Percentiles rank a stretch among this genome's conserved stretches.
Conservation (phyloP, 75 land plant species). For the Adiantum capillusveneris region DNA sequence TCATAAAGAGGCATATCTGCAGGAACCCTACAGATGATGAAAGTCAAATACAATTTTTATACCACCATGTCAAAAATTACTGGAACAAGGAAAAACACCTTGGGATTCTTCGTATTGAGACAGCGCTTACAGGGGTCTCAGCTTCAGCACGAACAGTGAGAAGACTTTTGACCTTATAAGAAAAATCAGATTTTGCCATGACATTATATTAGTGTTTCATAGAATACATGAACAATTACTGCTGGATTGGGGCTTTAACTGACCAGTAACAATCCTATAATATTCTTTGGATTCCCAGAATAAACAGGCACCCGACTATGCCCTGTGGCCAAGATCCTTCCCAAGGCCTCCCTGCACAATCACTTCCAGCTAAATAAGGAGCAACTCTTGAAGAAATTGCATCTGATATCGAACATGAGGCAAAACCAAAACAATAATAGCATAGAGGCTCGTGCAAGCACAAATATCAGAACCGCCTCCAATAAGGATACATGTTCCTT, state of each 20-base stretch:
- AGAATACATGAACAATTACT: background rate
- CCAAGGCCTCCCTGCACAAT: constrained; percentile 26
- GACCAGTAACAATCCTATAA: constrained; percentile 29
- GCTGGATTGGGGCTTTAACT: background rate
- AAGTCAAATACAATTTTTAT: background rate
- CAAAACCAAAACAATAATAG: too few relatives aligned
- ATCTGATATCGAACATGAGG: too few relatives aligned
- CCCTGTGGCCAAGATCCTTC: constrained; percentile 32
- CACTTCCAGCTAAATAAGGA: background rate
- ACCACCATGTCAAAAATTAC: background rate
- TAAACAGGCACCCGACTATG: constrained; percentile 41
- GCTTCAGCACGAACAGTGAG: constrained; percentile 47
- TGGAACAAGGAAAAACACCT: constrained; percentile 23
- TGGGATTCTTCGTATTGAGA: constrained; percentile 56
- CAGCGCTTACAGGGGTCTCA: constrained; percentile 48
- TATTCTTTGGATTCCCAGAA: constrained; percentile 20
- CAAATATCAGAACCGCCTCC: too few relatives aligned
- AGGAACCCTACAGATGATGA: constrained; percentile 36
- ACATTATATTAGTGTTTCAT: background rate
- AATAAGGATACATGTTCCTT: too few relatives aligned
- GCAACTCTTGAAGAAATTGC: too few relatives aligned
- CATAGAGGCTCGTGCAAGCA: too few relatives aligned
- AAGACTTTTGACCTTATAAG: constrained; percentile 53
- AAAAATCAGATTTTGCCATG: too few relatives aligned
- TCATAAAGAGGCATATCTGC: constrained; percentile 74